These are phyloP conservation scores for Xylaria sp. DNA, from an alignment of 2,329 filamentous ascomycete genomes.

Conservation along the genomic window DNA sequence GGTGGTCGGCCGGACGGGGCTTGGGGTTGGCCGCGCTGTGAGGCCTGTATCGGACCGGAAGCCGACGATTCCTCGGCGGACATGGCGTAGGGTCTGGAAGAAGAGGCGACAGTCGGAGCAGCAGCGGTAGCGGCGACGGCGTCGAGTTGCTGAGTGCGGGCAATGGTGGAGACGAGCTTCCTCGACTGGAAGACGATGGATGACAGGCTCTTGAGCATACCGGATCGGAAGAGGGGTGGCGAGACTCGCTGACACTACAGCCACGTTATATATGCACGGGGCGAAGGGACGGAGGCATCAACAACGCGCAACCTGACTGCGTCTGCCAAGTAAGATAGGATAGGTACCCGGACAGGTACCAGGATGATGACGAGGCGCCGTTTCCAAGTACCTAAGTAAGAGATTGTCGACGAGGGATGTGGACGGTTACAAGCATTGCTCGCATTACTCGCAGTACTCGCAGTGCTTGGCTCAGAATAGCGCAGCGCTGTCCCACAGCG, in stretches of 20 bases:
- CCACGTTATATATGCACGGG: slow-evolving; percentile 35
- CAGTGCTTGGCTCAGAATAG: neutral
- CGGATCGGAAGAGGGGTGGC: slow-evolving; percentile 40
- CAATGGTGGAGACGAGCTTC: slow-evolving; percentile 45
- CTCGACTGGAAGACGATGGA: slow-evolving; percentile 49
- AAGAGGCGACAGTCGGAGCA: slow-evolving; percentile 10
- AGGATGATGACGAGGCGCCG: slow-evolving; percentile 21
- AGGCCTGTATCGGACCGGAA: slow-evolving; percentile 48
- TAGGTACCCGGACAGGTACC: slow-evolving; percentile 8
- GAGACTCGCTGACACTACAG: slow-evolving; percentile 33
- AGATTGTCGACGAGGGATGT: neutral
- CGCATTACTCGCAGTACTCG: neutral
- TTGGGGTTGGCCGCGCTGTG: slow-evolving; percentile 50
- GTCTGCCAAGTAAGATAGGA: neutral
- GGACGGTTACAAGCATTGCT: neutral
- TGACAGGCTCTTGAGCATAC: slow-evolving; percentile 54
- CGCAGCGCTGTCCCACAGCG: neutral
- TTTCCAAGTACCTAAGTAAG: slow-evolving; percentile 6
- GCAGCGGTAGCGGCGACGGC: slow-evolving; percentile 2
- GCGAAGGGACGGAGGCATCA: slow-evolving; percentile 32
- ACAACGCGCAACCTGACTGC: slow-evolving; percentile 20
- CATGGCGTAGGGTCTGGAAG: slow-evolving; percentile 11
- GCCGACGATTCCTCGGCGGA: slow-evolving; percentile 38
- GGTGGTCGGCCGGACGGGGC: slow-evolving; percentile 35
- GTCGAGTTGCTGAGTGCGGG: slow-evolving; percentile 38